Evolutionary conservation across 768 basidiomycete genomes (phyloP).

Genomic region (Auriculariales sp.): DNA sequence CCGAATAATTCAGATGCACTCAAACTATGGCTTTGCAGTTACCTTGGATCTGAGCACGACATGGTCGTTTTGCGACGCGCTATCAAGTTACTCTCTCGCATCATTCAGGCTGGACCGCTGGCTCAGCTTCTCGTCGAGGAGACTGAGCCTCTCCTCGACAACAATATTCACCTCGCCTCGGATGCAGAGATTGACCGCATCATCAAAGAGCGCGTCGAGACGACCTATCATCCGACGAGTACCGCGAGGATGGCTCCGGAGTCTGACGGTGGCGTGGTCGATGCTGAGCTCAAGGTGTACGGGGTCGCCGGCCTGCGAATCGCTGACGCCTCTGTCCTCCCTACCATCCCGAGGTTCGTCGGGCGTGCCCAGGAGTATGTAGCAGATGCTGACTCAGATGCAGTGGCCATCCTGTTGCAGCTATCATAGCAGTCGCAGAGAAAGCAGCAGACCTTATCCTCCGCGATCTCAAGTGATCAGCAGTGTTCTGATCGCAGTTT

Average conservation of each 20-base stretch:
- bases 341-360: slow-evolving; percentile 22
- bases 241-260: slow-evolving; percentile 24
- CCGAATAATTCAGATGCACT: not conserved
- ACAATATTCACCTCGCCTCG: slow-evolving; percentile 18
- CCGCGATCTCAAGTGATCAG: too few relatives aligned
- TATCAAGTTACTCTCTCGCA: slow-evolving; percentile 22
- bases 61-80: slow-evolving; percentile 25
- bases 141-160: slow-evolving; percentile 27
- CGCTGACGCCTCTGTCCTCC: slow-evolving; percentile 31
- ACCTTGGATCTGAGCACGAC: slow-evolving; percentile 27
- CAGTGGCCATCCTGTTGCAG: not conserved
- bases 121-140: too few relatives aligned
- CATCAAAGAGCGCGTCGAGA: slow-evolving; percentile 19
- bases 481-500: too few relatives aligned
- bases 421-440: slow-evolving; percentile 10
- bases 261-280: slow-evolving; percentile 26
- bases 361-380: slow-evolving; percentile 22
- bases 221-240: slow-evolving; percentile 24
- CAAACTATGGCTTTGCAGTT: slow-evolving; percentile 16
- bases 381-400: not conserved
- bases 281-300: slow-evolving; percentile 26
- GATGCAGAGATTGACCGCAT: slow-evolving; percentile 22
- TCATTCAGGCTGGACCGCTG: slow-evolving; percentile 9
- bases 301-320: slow-evolving; percentile 28
- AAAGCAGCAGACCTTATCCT: slow-evolving; percentile 11